These are phyloP conservation scores for Alternaria longipes DNA, from an alignment of 2,329 filamentous ascomycete species.

Conservation along the genomic window DNA sequence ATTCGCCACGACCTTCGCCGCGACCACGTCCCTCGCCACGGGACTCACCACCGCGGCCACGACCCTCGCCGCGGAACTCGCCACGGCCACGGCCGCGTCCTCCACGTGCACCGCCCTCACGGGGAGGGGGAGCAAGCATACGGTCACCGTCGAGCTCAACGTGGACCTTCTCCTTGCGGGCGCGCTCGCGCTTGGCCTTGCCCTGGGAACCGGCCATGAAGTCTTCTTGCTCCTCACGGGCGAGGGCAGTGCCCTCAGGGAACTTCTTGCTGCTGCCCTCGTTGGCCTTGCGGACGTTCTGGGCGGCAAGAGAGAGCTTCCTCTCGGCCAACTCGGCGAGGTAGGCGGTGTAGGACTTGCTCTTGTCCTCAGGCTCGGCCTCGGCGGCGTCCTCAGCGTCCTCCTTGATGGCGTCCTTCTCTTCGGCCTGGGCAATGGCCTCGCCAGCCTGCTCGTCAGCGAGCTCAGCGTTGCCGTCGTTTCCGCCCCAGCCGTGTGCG, in stretches of 20 bases:
- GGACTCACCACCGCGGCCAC: conserved; percentile 59
- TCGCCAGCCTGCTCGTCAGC: conserved; percentile 93
- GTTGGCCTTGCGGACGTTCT: conserved; percentile 86
- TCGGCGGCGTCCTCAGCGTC: conserved; percentile 54
- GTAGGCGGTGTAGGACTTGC: conserved; percentile 90
- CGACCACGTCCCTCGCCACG: conserved; percentile 58
- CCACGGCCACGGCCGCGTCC: conserved; percentile 61
- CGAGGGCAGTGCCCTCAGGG: conserved; percentile 78
- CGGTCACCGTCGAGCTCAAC: conserved; percentile 85
- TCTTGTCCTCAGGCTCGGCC: conserved; percentile 79
- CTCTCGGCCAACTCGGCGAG: conserved; percentile 79
- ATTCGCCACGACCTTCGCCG: conserved; percentile 59
- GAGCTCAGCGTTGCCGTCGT: conserved; percentile 82
- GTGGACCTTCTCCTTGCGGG: conserved; percentile 90
- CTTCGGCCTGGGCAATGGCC: conserved; percentile 84
- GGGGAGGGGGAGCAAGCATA: conserved; percentile 63
- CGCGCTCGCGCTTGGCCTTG: conserved; percentile 84
- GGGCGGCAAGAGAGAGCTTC: conserved; percentile 75
- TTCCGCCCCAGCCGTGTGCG: conserved; percentile 87
- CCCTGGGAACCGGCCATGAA: conserved; percentile 78
- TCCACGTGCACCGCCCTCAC: conserved; percentile 57
- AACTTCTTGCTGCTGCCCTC: conserved; percentile 96
- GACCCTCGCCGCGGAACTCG: conserved; percentile 65
- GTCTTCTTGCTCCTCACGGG: conserved; percentile 67
- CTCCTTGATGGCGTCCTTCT: conserved; percentile 67